Percentiles rank a stretch among this genome's conserved stretches.
These are phyloP conservation scores for Neovahlkampfia damariscottae DNA, from an alignment of 78 protist species.

Conservation along the genomic window DNA sequence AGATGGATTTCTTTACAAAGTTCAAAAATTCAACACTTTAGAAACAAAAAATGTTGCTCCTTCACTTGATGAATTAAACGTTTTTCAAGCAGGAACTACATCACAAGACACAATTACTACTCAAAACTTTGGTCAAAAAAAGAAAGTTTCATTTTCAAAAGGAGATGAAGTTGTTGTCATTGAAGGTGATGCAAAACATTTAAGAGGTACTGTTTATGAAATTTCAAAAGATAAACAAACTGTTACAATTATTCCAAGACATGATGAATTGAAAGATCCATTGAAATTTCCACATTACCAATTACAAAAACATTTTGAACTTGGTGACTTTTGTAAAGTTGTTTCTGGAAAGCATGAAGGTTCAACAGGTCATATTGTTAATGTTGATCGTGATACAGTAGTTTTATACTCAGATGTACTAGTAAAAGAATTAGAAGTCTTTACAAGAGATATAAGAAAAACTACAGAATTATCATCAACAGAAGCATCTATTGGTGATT, in stretches of 20 bases:
- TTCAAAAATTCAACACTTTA: neutral
- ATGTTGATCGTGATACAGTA: conserved; percentile 2
- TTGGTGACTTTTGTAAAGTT: conserved; percentile 31
- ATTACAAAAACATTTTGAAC: conserved; percentile 7
- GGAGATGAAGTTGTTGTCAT: neutral
- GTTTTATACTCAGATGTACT: conserved; percentile 11
- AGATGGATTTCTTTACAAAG: neutral
- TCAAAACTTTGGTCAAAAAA: neutral
- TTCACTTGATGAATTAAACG: conserved; percentile 5
- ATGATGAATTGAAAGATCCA: neutral
- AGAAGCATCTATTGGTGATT: neutral
- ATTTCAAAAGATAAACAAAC: neutral
- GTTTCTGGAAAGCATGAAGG: conserved; percentile 17
- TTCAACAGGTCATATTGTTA: conserved; percentile 25
- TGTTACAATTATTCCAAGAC: neutral
- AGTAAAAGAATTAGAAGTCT: conserved; percentile 1
- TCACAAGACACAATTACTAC: neutral
- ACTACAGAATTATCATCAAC: neutral
- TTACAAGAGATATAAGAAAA: neutral
- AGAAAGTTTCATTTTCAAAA: neutral
- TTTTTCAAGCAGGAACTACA: neutral
- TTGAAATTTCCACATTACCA: neutral
- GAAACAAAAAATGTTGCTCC: neutral
- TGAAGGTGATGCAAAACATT: conserved; percentile 1
- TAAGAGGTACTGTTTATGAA: neutral